These are phyloP conservation scores for Polygonum maritimum DNA, from an alignment of 148 eudicot species.

Conservation along the genomic window DNA sequence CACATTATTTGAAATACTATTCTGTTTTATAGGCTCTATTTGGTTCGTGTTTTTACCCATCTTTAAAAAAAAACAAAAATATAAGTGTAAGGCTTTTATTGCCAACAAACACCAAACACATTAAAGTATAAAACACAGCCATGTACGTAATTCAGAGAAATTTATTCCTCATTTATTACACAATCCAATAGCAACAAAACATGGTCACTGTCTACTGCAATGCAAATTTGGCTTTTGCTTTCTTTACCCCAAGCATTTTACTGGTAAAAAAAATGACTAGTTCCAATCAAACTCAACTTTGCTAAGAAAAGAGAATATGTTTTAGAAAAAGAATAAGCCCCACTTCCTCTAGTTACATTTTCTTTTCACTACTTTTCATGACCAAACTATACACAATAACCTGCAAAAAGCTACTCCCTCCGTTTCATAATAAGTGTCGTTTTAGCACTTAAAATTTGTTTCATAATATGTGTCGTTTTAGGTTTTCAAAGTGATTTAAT, in stretches of 20 bases:
- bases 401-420: not conserved
- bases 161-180: not conserved
- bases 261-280: not conserved
- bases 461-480: too few relatives aligned
- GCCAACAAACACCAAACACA: not conserved
- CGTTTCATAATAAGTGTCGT: too few relatives aligned
- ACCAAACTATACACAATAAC: not conserved
- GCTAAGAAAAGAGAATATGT: not conserved
- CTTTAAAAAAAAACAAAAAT: too few relatives aligned
- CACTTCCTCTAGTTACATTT: not conserved
- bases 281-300: not conserved
- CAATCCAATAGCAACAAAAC: not conserved
- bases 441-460: too few relatives aligned
- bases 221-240: not conserved
- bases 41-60: too few relatives aligned
- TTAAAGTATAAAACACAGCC: not conserved
- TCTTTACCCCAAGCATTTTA: not conserved
- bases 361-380: constrained; percentile 6
- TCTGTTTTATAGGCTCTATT: too few relatives aligned
- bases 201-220: constrained; percentile 3
- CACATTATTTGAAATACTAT: too few relatives aligned
- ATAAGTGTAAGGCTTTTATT: too few relatives aligned
- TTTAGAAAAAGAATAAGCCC: not conserved
- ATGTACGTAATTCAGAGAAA: too few relatives aligned
- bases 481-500: too few relatives aligned